A percentile compares a stretch with the other conserved stretches of the same genome.
phyloP scores from a whole-genome alignment of 495 filamentous ascomycete genomes.

The Annulohypoxylon maeteangense region DNA sequence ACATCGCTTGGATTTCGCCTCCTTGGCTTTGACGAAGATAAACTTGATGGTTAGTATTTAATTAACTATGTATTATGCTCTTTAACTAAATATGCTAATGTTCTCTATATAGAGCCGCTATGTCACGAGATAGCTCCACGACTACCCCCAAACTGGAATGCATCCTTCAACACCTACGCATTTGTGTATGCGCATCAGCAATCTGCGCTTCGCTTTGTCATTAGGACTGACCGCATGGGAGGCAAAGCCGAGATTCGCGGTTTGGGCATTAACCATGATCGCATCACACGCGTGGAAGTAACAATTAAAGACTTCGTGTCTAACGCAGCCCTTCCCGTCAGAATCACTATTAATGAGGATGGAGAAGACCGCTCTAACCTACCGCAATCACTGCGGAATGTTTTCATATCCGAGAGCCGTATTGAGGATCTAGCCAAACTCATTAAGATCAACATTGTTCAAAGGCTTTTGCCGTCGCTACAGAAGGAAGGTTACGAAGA shows the following conservation, averaged over 20 bases:
- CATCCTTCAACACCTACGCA: conserved; percentile 68
- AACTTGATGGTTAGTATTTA: conserved; percentile 52
- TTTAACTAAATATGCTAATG: neutral
- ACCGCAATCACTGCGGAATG: conserved; percentile 62
- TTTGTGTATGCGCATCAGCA: conserved; percentile 93
- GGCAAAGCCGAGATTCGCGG: conserved; percentile 84
- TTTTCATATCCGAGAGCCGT: conserved; percentile 78
- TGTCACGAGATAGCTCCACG: conserved; percentile 60
- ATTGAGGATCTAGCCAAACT: conserved; percentile 73
- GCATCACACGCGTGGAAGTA: conserved; percentile 80
- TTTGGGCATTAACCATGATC: conserved; percentile 80
- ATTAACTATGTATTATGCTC: conserved; percentile 58
- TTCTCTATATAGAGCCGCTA: conserved; percentile 51
- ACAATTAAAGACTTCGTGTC: conserved; percentile 79
- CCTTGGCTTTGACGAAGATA: conserved; percentile 83
- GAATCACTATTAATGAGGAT: conserved; percentile 52
- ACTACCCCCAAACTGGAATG: conserved; percentile 85
- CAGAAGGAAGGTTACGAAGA: conserved; percentile 82
- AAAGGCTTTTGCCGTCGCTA: conserved; percentile 78
- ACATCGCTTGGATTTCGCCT: conserved; percentile 81
- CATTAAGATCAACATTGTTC: conserved; percentile 80
- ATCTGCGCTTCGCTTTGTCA: conserved; percentile 83
- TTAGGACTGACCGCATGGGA: conserved; percentile 85
- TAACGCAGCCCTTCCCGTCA: conserved; percentile 57
- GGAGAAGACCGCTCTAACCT: conserved; percentile 59